Evolutionary conservation across 345 rosid genomes (phyloP).

Genomic region (Populus ilicifolia): DNA sequence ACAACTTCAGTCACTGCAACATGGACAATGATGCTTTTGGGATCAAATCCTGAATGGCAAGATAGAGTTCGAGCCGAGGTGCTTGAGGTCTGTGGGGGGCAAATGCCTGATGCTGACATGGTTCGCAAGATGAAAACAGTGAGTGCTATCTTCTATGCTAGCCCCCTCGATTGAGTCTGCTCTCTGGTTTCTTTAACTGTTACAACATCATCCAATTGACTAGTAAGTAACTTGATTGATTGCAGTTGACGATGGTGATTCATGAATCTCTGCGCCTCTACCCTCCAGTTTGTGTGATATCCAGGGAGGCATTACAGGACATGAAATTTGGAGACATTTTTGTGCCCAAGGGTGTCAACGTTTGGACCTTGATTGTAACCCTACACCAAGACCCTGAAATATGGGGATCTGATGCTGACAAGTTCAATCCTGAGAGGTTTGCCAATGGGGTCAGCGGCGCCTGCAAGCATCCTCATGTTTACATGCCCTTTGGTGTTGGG

Average conservation of each 20-base stretch:
- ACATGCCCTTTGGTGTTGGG: constrained; percentile 15
- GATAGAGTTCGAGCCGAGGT: constrained; percentile 28
- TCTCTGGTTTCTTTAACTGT: not conserved
- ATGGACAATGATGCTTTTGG: constrained; percentile 38
- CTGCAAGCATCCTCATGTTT: constrained; percentile 7
- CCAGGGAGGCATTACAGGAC: constrained; percentile 13
- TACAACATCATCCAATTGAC: not conserved
- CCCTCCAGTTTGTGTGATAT: constrained; percentile 1
- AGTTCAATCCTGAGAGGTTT: constrained; percentile 18
- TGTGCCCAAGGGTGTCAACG: constrained; percentile 12
- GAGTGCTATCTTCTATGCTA: constrained; percentile 8
- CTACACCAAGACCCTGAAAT: constrained; percentile 16
- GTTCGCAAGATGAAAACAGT: constrained; percentile 29
- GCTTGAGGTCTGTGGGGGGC: constrained; percentile 1
- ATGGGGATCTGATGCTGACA: constrained; percentile 14
- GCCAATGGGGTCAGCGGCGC: constrained; percentile 4
- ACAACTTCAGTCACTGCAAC: constrained; percentile 28
- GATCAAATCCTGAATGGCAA: constrained; percentile 35
- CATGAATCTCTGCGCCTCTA: constrained; percentile 15
- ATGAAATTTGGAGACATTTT: not conserved
- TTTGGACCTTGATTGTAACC: not conserved
- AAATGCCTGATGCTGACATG: constrained; percentile 17
- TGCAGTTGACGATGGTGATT: constrained; percentile 14
- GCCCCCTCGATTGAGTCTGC: not conserved
- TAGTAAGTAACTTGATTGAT: too few relatives aligned